These are phyloP conservation scores for Neurospora sp. DNA, from an alignment of 495 filamentous ascomycete species.

Conservation along the genomic window DNA sequence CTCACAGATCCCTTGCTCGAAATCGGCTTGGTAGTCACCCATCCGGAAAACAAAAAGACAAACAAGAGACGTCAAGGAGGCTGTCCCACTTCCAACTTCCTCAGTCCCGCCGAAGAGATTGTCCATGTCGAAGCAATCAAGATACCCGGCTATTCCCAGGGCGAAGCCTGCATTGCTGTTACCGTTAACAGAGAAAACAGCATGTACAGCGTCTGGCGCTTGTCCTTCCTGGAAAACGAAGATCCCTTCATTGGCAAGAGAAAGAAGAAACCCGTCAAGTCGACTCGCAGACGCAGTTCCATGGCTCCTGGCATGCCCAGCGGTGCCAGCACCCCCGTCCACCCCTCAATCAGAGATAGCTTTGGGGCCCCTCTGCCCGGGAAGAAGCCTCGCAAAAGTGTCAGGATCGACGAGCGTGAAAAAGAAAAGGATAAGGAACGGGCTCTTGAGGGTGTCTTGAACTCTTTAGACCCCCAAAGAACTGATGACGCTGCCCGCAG, in stretches of 20 bases:
- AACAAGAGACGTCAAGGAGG: slow-evolving; percentile 11
- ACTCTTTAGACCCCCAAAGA: slow-evolving; percentile 66
- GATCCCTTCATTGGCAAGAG: slow-evolving; percentile 42
- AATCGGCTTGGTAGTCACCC: slow-evolving; percentile 69
- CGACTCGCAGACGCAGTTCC: slow-evolving; percentile 70
- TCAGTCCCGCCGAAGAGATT: slow-evolving; percentile 67
- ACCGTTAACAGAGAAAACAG: slow-evolving; percentile 66
- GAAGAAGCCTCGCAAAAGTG: slow-evolving; percentile 34
- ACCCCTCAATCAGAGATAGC: slow-evolving; percentile 38
- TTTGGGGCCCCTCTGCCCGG: slow-evolving; percentile 37
- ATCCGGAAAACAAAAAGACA: slow-evolving; percentile 20
- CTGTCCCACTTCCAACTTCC: slow-evolving; percentile 21
- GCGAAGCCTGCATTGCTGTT: slow-evolving; percentile 61
- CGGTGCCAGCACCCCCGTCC: slow-evolving; percentile 71
- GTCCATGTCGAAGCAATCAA: slow-evolving; percentile 51
- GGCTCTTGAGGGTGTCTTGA: slow-evolving; percentile 43
- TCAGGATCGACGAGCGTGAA: slow-evolving; percentile 16
- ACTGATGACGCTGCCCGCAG: slow-evolving; percentile 53
- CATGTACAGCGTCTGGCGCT: slow-evolving; percentile 69
- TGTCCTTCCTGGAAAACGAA: slow-evolving; percentile 54
- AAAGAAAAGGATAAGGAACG: slow-evolving; percentile 40
- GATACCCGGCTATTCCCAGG: slow-evolving; percentile 10
- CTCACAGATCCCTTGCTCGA: slow-evolving; percentile 82
- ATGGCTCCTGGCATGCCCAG: slow-evolving; percentile 66
- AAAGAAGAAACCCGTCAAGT: slow-evolving; percentile 35